A percentile compares a stretch with the other conserved stretches of the same genome.
Conservation (phyloP, 2,329 filamentous ascomycete species). For the Pseudogymnoascus sp. region DNA sequence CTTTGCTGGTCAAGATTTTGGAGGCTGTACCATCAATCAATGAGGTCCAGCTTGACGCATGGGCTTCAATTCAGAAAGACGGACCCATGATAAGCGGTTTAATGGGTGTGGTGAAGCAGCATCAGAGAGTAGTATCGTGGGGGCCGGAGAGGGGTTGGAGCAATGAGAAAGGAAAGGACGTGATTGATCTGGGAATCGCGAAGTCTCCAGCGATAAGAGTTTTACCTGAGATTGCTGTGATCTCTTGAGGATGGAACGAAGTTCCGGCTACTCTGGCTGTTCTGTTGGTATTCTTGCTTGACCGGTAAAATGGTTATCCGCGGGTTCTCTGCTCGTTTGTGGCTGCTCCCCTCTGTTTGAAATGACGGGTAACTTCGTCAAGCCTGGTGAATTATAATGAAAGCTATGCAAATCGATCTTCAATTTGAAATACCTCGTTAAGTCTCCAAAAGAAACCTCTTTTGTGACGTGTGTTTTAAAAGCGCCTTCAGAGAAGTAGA, state of each 20-base stretch:
- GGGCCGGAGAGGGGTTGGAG: conserved; percentile 60
- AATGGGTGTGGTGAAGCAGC: conserved; percentile 41
- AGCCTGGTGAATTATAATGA: not conserved
- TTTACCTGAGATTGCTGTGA: not conserved
- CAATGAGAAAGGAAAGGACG: conserved; percentile 30
- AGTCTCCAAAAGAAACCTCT: no score
- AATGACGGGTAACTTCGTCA: not conserved
- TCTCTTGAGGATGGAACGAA: not conserved
- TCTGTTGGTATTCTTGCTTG: not conserved
- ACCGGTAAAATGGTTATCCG: not conserved
- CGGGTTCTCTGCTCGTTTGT: not conserved
- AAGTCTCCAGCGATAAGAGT: not conserved
- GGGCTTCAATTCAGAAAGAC: conserved; percentile 53
- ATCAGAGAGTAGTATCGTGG: conserved; percentile 51
- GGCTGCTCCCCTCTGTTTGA: not conserved
- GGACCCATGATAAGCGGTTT: conserved; percentile 57
- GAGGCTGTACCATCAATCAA: conserved; percentile 46
- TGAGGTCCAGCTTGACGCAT: conserved; percentile 62
- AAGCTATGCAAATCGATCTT: not conserved
- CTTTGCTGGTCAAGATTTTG: conserved; percentile 49
- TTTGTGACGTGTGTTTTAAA: no score
- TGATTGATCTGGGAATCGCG: conserved; percentile 5
- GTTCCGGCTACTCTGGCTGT: not conserved
- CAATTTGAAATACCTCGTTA: not conserved
- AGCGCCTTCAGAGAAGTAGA: no score